These are phyloP conservation scores for Diaporthe sp. DNA, from an alignment of 2,329 filamentous ascomycete genomes.

Conservation along the genomic window DNA sequence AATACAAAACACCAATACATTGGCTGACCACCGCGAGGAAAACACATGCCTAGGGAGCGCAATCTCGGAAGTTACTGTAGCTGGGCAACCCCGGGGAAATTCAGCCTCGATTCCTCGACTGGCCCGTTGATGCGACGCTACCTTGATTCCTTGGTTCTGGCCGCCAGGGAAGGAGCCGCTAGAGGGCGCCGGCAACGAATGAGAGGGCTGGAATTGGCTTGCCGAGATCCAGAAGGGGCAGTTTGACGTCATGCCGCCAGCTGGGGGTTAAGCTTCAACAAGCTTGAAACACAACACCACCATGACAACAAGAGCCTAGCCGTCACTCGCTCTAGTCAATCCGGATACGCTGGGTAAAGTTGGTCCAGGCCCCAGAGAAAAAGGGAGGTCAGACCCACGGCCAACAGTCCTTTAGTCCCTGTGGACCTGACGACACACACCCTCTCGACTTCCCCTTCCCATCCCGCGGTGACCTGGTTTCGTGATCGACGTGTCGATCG, in stretches of 20 bases:
- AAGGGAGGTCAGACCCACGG: constrained; percentile 17
- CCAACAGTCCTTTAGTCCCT: neutral
- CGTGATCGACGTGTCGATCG: neutral
- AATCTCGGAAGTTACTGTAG: neutral
- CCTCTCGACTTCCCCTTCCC: neutral
- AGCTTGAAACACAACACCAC: constrained; percentile 27
- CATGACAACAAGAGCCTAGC: constrained; percentile 25
- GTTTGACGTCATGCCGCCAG: constrained; percentile 18
- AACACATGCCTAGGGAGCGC: neutral
- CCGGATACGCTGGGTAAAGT: neutral
- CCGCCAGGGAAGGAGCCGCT: constrained; percentile 2
- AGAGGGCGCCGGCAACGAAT: neutral
- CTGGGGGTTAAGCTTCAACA: constrained; percentile 18
- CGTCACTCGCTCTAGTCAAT: neutral
- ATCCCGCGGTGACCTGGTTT: neutral
- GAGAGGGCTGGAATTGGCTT: neutral
- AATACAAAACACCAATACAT: neutral
- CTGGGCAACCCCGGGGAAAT: neutral
- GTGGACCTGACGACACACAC: neutral
- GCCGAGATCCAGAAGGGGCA: constrained; percentile 27
- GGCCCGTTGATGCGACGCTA: constrained; percentile 17
- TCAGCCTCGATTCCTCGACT: constrained; percentile 9
- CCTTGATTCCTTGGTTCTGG: constrained; percentile 23
- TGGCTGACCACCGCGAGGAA: neutral
- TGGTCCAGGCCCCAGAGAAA: constrained; percentile 20